phyloP scores from a whole-genome alignment of 768 basidiomycete species.

The Thelephora ganbajun region DNA sequence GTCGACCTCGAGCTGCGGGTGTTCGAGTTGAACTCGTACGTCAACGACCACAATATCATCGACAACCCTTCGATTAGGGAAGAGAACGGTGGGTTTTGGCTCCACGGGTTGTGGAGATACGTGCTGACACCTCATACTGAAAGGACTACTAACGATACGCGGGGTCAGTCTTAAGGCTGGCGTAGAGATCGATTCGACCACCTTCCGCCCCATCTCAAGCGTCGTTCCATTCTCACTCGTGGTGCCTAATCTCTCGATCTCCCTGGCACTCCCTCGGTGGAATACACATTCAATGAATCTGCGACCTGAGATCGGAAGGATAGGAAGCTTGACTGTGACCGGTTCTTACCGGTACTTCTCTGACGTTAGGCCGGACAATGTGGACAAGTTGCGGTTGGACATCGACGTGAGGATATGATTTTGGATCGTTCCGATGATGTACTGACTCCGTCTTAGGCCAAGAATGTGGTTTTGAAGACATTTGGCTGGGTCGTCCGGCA shows the following conservation, averaged over 20 bases:
- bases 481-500: conserved; percentile 85
- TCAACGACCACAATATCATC: conserved; percentile 95
- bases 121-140: conserved; percentile 1
- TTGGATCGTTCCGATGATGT: background rate
- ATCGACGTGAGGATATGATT: conserved; percentile 35
- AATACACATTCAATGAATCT: conserved; percentile 69
- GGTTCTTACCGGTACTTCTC: conserved; percentile 69
- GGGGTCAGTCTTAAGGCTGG: conserved; percentile 41
- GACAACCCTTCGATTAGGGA: conserved; percentile 70
- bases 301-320: conserved; percentile 47
- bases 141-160: conserved; percentile 60
- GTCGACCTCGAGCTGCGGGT: conserved; percentile 61
- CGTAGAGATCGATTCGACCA: conserved; percentile 51
- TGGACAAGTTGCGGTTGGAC: conserved; percentile 65
- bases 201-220: conserved; percentile 58
- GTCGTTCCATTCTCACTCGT: conserved; percentile 52
- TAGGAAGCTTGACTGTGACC: conserved; percentile 39
- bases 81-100: conserved; percentile 59
- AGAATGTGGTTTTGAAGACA: conserved; percentile 46
- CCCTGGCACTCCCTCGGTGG: conserved; percentile 75
- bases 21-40: conserved; percentile 66
- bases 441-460: conserved; percentile 21
- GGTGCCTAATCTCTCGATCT: conserved; percentile 39
- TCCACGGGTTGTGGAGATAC: background rate
- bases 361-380: conserved; percentile 47